Evolutionary conservation across 1,284 basidiomycete species (phyloP), one percentile per base, ranked within the genome.

Genomic region (Paramarasmius palmivorus): DNA sequence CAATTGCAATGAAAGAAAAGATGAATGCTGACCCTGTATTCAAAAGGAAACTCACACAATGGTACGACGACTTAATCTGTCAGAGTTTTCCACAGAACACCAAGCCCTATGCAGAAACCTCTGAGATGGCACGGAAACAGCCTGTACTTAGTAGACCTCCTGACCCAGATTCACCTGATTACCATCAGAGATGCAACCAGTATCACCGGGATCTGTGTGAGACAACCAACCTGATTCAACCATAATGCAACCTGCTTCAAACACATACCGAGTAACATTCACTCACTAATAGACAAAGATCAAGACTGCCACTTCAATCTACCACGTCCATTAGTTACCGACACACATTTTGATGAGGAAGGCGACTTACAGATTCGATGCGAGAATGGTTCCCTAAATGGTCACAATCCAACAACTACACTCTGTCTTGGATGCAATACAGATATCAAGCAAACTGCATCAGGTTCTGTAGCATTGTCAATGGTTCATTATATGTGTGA

Each of bases 221-320:
- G n/a, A 52, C 49, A 0, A 44, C 51, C 17, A 54, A 25, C 1
- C 52, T 57, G 9, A 47, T 57, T 14, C 59, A 60, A 23, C 2
- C 59, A 60, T 17, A 54, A 41, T 15, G 36, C 49, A 1, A 57
- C 56, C 1, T 60, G 59, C 46, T 60, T 49, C 40, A 60, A 60
- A 36, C 53, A 60, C 22, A 38, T 50, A 7, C 49, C 49, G 29
- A 29, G 8, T 26, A 50, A 41, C 20, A 4, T 49, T 2, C 19
- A 23, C 7, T 7, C 49, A 7, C 37, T 50, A 3, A 1, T 36
- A 3, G 49, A 50, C 41, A 38, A 50, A 12, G 20, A 50, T 41
- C 40, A 50, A 25, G 49, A 50, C 29, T 50, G 49, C 19, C 49
- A 37, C 1, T 50, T 50, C 26, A 35, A 25, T 4, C 37, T 50